Base-by-base conservation (phyloP, 1,139 yeast species). In the Candida pseudoviswanathii region DNA sequence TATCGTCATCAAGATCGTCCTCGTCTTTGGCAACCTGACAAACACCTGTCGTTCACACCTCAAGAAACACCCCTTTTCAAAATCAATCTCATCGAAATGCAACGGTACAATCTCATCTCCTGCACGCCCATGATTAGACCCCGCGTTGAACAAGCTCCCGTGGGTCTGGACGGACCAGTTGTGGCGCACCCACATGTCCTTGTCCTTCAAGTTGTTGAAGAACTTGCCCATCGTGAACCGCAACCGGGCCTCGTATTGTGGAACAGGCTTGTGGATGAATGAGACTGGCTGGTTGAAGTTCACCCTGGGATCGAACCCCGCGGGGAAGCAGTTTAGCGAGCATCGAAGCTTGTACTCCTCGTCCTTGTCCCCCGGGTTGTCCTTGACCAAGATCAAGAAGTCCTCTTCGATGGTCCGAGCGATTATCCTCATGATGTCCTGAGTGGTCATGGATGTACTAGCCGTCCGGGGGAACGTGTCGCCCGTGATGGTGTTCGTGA, bases 131-230 rank as follows among this genome's bases (percentile, higher is more conserved):
- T 75, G 79, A 49, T 69, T 70, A 3, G 61, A 53, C 37, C 60
- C 64, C 5, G 70, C 54, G 32, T 64, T 63, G 49, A 67, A 71
- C 33, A 62, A 60, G 9, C 61, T 54, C 4, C 55, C 57, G 54
- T 70, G 71, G 9, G 73, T 69, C 53, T 75, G 79, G n/a, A 74
- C 57, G 0, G 76, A 65, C 78, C 79, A 75, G 53, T 75, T 75
- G 44, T 60, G 63, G 37, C 80, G 56, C 3, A 67, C 68, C 77
- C 78, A 75, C 43, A 75, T 60, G 53, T 74, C 75, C 21, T 59
- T 61, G 3, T 73, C 69, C 44, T 67, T 60, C 29, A 74, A 53
- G 43, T 73, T 63, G 49, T 68, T 68, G 54, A 75, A 75, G 50
- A 74, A 75, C 40, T 71, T 63, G 11, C 60, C 63, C 79, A 75